These are phyloP conservation scores for Phytophthora podocarpi DNA, from an alignment of 352 stramenopile genomes.

Conservation along the genomic window DNA sequence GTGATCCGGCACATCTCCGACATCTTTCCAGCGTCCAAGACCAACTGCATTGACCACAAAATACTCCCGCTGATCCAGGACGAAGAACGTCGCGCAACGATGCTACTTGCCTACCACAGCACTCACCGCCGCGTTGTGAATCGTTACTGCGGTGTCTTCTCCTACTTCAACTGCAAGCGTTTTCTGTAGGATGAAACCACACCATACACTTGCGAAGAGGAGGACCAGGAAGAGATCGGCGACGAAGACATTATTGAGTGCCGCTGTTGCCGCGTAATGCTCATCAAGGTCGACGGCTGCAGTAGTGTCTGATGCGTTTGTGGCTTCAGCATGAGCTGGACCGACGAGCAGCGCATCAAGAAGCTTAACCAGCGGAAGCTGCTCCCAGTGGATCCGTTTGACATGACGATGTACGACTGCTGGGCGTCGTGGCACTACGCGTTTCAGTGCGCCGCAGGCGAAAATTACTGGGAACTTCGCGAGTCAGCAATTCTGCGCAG, in stretches of 20 bases:
- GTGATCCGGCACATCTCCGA: constrained; percentile 19
- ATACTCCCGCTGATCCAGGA: constrained; percentile 40
- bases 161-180: constrained; percentile 66
- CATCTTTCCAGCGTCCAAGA: constrained; percentile 13
- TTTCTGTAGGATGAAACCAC: constrained; percentile 19
- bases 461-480: constrained; percentile 6
- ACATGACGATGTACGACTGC: constrained; percentile 17
- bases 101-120: constrained; percentile 43
- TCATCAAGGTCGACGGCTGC: constrained; percentile 59
- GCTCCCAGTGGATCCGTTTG: constrained; percentile 42
- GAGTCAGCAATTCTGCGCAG: neutral
- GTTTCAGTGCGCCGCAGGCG: neutral
- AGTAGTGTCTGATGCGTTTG: constrained; percentile 46
- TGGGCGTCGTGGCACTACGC: constrained; percentile 27
- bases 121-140: constrained; percentile 36
- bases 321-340: constrained; percentile 46
- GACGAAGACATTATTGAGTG: constrained; percentile 41
- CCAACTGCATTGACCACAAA: constrained; percentile 20
- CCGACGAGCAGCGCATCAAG: constrained; percentile 16
- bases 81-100: constrained; percentile 46
- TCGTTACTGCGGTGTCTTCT: constrained; percentile 34
- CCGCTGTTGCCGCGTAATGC: constrained; percentile 45
- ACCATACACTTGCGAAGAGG: constrained; percentile 12
- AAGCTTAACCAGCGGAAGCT: constrained; percentile 27
- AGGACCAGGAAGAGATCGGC: constrained; percentile 14